Evolutionary conservation across 768 basidiomycete species (phyloP), one percentile per base, ranked within the genome.

Genomic region (Lactarius quietus): DNA sequence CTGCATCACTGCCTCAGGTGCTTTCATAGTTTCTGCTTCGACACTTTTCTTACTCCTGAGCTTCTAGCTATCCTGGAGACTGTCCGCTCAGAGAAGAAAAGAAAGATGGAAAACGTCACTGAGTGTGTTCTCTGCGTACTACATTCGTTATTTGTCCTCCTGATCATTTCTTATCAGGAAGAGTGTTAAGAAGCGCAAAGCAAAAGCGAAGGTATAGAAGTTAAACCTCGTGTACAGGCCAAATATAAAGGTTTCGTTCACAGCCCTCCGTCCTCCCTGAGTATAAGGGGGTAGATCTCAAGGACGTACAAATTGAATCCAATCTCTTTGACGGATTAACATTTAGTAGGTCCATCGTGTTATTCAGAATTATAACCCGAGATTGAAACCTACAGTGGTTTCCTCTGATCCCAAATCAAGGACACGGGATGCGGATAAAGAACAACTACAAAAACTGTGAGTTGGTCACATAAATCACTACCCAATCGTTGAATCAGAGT

Each of bases 341-440:
- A 60, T 96, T 98, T 72, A 86, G 95, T 95, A 59, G 72, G 89
- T 79, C 52, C 29, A 35, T 48, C 17, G 29, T 18, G 26, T 38
- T 35, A 14, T 38, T 20, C 10, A 10, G 1, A 18, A n/a, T 12
- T 48, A 48, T 5, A n/a, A 20, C 28, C 31, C 15, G 45, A 29
- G 9, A 54, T 17, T 53, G 55, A 55, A 39, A 39, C 59, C 68
- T 58, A 54, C 62, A 93, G 91, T 90, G 74, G 87, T 93, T 5
- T 81, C 86, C 67, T 85, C 89, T 4, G 88, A 92, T 73, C 88
- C 89, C 0, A 88, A 85, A 74, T 92, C 83, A 26, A 82, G 76
- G 69, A 87, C 82, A 1, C 84, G 84, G 9, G 84, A 86, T 31
- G 77, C 87, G 59, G 87, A 92, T 71, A 92, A 89, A 73, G 81